These are phyloP conservation scores for Pugionium cornutum DNA, from an alignment of 345 rosid species.

Conservation along the genomic window DNA sequence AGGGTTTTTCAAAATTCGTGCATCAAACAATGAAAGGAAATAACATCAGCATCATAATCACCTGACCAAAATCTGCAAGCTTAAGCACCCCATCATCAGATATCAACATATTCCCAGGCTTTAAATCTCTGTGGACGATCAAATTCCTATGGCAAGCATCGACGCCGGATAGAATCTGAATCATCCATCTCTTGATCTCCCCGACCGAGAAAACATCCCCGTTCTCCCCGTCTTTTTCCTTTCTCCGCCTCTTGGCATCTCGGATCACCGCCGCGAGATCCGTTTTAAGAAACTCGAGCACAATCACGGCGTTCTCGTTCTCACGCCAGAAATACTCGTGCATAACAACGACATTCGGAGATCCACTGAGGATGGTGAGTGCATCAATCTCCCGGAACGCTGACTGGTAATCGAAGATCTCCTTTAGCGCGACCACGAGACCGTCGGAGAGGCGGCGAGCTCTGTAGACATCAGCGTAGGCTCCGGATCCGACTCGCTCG, in stretches of 20 bases:
- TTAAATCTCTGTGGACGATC: slow-evolving; percentile 93
- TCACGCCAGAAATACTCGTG: slow-evolving; percentile 93
- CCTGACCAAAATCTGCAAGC: slow-evolving; percentile 99
- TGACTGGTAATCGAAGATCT: slow-evolving; percentile 92
- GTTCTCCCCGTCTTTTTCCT: slow-evolving; percentile 1
- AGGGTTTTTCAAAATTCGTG: background rate
- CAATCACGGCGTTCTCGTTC: slow-evolving; percentile 96
- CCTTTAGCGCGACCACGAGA: slow-evolving; percentile 79
- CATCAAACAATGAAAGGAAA: slow-evolving; percentile 10
- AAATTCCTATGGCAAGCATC: slow-evolving; percentile 74
- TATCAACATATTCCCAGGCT: slow-evolving; percentile 81
- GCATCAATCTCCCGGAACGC: slow-evolving; percentile 95
- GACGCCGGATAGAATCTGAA: slow-evolving; percentile 75
- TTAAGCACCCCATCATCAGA: slow-evolving; percentile 82
- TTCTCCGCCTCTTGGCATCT: slow-evolving; percentile 58
- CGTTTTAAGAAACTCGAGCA: slow-evolving; percentile 76
- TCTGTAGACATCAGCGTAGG: slow-evolving; percentile 88
- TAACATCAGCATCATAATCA: slow-evolving; percentile 28
- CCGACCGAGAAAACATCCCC: slow-evolving; percentile 50
- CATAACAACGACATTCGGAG: slow-evolving; percentile 74
- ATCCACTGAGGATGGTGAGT: slow-evolving; percentile 62
- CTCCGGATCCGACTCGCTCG: slow-evolving; percentile 86
- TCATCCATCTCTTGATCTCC: slow-evolving; percentile 90
- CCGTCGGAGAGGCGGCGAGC: slow-evolving; percentile 78
- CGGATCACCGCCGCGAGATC: slow-evolving; percentile 67